phyloP scores from a whole-genome alignment of 805 yeast genomes.

The Candida easanensis region DNA sequence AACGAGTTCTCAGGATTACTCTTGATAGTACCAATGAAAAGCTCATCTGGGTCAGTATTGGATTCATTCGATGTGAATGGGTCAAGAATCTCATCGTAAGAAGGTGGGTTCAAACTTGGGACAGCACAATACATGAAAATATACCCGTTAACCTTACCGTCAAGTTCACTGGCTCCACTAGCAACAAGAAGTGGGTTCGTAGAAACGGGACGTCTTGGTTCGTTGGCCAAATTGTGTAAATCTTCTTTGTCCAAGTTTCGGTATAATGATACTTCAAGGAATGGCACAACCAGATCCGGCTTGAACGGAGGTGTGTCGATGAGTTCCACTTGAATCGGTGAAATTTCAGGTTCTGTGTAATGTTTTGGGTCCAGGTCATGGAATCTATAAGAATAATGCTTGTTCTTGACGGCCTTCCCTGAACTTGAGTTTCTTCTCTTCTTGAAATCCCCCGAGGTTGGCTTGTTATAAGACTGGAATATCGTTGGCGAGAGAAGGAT shows the following conservation, averaged over 20 bases:
- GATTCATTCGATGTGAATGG: constrained; percentile 12
- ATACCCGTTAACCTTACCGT: constrained; percentile 76
- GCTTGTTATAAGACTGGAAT: constrained; percentile 32
- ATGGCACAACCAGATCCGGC: constrained; percentile 67
- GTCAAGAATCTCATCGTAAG: constrained; percentile 37
- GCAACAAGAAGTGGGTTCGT: constrained; percentile 72
- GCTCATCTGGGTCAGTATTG: constrained; percentile 8
- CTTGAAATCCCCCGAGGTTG: constrained; percentile 4
- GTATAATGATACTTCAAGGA: constrained; percentile 68
- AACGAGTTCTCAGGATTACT: constrained; percentile 20
- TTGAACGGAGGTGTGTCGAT: constrained; percentile 75
- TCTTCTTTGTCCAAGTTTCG: constrained; percentile 57
- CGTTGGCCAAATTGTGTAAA: constrained; percentile 58
- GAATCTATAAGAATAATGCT: constrained; percentile 19
- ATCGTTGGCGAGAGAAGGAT: constrained; percentile 36
- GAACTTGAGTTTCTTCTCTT: constrained; percentile 17
- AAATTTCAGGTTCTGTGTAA: constrained; percentile 47
- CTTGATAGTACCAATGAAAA: constrained; percentile 14
- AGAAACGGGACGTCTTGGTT: constrained; percentile 57
- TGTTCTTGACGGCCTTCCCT: constrained; percentile 18
- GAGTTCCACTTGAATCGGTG: constrained; percentile 65
- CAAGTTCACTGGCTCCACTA: constrained; percentile 74
- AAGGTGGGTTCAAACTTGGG: constrained; percentile 61
- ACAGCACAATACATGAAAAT: constrained; percentile 66
- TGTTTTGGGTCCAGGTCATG: constrained; percentile 6